phyloP scores from a whole-genome alignment of 2,329 filamentous ascomycete species.

The Cordyceps militaris region DNA sequence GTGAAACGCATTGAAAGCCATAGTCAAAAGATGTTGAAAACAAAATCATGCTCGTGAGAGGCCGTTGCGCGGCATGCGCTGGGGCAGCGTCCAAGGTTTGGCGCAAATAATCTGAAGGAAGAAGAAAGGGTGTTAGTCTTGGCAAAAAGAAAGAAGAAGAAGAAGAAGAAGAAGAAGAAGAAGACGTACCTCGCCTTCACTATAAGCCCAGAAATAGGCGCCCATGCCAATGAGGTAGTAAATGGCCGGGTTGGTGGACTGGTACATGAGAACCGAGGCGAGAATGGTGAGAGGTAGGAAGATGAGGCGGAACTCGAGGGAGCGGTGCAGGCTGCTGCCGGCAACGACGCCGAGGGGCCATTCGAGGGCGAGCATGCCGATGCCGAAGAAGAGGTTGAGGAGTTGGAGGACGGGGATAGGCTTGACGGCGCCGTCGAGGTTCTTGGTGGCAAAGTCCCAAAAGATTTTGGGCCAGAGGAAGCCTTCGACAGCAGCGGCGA shows the following conservation, averaged over 20 bases:
- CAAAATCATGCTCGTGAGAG: constrained; percentile 10
- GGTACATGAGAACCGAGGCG: constrained; percentile 73
- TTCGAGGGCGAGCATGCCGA: constrained; percentile 78
- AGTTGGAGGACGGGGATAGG: constrained; percentile 85
- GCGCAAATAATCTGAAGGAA: constrained; percentile 54
- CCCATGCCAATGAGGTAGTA: constrained; percentile 84
- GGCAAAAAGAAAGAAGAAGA: not conserved
- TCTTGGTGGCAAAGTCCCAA: constrained; percentile 92
- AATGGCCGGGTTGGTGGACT: constrained; percentile 82
- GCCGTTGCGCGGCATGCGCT: constrained; percentile 34
- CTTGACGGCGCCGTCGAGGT: constrained; percentile 77
- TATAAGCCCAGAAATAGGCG: constrained; percentile 96
- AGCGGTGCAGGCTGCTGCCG: constrained; percentile 72
- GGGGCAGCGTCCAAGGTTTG: constrained; percentile 63
- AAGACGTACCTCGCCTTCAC: constrained; percentile 79
- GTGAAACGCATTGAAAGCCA: not conserved
- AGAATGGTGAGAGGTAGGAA: constrained; percentile 74
- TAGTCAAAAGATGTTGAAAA: not conserved
- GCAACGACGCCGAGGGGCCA: constrained; percentile 79
- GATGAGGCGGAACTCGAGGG: constrained; percentile 77
- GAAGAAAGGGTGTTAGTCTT: not conserved
- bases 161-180: not conserved
- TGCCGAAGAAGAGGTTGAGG: constrained; percentile 76
- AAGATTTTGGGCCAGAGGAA: constrained; percentile 99
- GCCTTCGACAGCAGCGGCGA: constrained; percentile 72